Base-by-base conservation (phyloP, 371 early-diverging fungal genomes). In the Nosema muscidifuracis region DNA sequence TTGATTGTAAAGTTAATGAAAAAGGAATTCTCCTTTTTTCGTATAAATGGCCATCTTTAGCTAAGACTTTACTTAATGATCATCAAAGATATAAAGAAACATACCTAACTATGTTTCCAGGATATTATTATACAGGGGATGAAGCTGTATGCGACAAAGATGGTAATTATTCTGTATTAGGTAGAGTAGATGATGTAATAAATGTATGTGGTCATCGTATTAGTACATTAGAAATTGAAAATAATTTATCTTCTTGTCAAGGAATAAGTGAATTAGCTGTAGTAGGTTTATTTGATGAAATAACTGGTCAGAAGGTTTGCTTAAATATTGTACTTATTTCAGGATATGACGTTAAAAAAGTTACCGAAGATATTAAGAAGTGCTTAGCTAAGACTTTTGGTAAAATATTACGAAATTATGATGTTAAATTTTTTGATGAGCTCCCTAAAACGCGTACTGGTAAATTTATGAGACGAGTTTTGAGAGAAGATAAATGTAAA, bases 181-280 rank as follows among this genome's bases (percentile, higher is more conserved):
- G 90, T 33, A 85, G 94, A 53, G 90, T 89, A n/a, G 92, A 92
- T 77, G 94, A 96, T 82, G 94, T 95, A 34, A 91, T 94, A 83
- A 95, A 95, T 85, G 93, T 95, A 12, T 87, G 91, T 22, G 97
- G 96, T 9, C 97, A 96, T 84, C 88, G 97, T 60, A 82, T 96
- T 66, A 89, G 89, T 50, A 95, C 97, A 0, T 88, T 93, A 47
- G 95, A 95, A 85, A 90, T 96, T 63, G 92, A 92, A 80, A 89
- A 89, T 24, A 91, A 89, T 0, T 83, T 90, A 55, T 88, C 90
- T 13, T 82, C 85, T 6, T 87, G 90, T 78, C 82, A 82, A 0
- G 75, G 76, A 34, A 90, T 92, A 58, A 89, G 92, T 12, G 95
- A 95, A 83, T 88, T 92, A 0, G 96, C 96, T 4, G 95, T 91